Base-by-base conservation (phyloP, 768 basidiomycete species). In the Boletus rubroflammeus region DNA sequence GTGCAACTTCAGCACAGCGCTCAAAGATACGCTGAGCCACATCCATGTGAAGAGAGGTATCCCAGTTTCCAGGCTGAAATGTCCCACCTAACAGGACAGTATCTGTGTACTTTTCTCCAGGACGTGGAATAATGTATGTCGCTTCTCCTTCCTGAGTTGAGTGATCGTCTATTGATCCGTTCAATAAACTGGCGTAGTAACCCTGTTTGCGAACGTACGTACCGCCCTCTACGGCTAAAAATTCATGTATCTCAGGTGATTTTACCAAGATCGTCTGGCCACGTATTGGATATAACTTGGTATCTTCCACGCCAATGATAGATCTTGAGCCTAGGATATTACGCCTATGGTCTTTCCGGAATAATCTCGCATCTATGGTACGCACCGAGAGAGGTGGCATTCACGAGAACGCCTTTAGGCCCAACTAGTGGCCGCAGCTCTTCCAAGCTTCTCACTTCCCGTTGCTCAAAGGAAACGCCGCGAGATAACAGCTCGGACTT, bases 271-370 rank as follows among this genome's bases (percentile, higher is more conserved):
- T 83, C 0, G 90, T 86, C 72, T 96, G 94, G 8, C 93, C 93
- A 41, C 92, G 78, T 58, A 93, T 80, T 1, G 93, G 91, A 65
- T 81, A 83, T 23, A 93, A 73, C 23, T 73, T 74, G 53, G 77
- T 76, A 67, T 97, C 94, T 63, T 93, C 85, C 3, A 95, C 83
- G 6, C 93, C 93, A 13, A 88, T 81, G 40, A 96, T 76, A 31
- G 82, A 83, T 47, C 82, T 77, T 9, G 92, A 83, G 4, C 87
- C 88, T 79, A 47, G 38, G 32, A 29, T 23, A 13, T 34, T 17
- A 39, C 19, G 34, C 26, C 35, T 19, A 48, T 53, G 17, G 61
- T 19, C 13, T 21, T 50, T 19, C 5, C 3, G 29, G 23, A 17
- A 41, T 43, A 15, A 47, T 29, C 26, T 15, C 8, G 10, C 19